phyloP scores from a whole-genome alignment of 1,284 basidiomycete genomes.

The Vanrija humicola region DNA sequence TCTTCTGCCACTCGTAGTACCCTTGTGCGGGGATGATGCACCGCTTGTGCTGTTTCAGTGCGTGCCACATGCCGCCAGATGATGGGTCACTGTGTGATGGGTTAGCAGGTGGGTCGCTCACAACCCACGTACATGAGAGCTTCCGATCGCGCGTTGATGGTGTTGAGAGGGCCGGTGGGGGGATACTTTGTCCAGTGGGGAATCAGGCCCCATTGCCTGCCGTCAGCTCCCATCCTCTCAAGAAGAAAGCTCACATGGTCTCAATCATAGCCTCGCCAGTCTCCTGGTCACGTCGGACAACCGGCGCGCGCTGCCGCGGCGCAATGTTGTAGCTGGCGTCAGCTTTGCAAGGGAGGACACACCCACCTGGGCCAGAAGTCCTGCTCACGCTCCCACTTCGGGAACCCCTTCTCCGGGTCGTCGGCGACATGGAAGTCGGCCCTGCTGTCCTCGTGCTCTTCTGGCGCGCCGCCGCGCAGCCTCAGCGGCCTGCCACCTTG shows the following conservation, averaged over 20 bases:
- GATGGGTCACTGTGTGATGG: slow-evolving; percentile 32
- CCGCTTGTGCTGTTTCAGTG: slow-evolving; percentile 70
- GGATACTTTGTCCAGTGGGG: slow-evolving; percentile 72
- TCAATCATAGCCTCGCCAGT: slow-evolving; percentile 50
- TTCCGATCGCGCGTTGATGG: slow-evolving; percentile 86
- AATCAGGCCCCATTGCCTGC: slow-evolving; percentile 86
- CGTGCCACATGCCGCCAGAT: slow-evolving; percentile 69
- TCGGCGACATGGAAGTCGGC: neutral
- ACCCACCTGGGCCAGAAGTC: slow-evolving; percentile 34
- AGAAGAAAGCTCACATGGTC: slow-evolving; percentile 36
- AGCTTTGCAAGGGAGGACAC: slow-evolving; percentile 1
- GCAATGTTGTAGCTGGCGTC: slow-evolving; percentile 43
- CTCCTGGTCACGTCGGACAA: slow-evolving; percentile 47
- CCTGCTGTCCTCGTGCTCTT: neutral
- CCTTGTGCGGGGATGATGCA: slow-evolving; percentile 76
- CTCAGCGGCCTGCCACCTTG: slow-evolving; percentile 4
- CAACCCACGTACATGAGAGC: slow-evolving; percentile 60
- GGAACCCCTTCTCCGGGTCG: neutral
- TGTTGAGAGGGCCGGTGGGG: slow-evolving; percentile 66
- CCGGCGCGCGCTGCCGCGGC: slow-evolving; percentile 37
- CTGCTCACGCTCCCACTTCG: slow-evolving; percentile 37
- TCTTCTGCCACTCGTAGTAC: slow-evolving; percentile 89
- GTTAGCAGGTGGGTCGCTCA: neutral
- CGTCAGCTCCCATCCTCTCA: neutral
- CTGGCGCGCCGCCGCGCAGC: slow-evolving; percentile 11